phyloP scores from a whole-genome alignment of 768 basidiomycete species.

The Amanita fuliginea region DNA sequence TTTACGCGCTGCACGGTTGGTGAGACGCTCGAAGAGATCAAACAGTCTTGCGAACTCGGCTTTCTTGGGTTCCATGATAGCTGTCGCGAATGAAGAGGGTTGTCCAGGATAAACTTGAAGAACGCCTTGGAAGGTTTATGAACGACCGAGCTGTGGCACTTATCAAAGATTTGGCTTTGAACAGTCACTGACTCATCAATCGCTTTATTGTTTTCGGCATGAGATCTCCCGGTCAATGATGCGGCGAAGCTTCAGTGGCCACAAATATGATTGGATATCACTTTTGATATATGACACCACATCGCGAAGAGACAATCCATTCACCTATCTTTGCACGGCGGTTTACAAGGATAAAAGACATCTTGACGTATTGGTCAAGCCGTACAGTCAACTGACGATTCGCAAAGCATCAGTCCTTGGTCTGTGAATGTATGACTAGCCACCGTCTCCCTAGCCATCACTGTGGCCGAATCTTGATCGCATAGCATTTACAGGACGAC shows the following conservation, averaged over 20 bases:
- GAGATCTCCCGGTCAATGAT: not conserved
- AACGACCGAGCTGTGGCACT: not conserved
- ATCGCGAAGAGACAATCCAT: no score
- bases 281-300: not conserved
- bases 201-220: not conserved
- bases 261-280: not conserved
- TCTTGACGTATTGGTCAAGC: no score
- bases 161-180: not conserved
- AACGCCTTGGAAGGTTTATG: not conserved
- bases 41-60: slow-evolving; percentile 46
- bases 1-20: slow-evolving; percentile 27
- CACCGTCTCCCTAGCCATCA: no score
- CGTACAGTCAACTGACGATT: no score
- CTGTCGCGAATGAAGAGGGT: not conserved
- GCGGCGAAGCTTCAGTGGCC: not conserved
- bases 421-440: no score
- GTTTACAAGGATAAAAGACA: no score
- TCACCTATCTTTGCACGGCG: not conserved
- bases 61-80: slow-evolving; percentile 17
- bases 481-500: no score
- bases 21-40: slow-evolving; percentile 42
- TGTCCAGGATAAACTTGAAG: not conserved
- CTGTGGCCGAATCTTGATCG: no score
- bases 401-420: no score
- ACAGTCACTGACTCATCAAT: not conserved